phyloP scores from a whole-genome alignment of 805 yeast genomes.

The Millerago galiae region DNA sequence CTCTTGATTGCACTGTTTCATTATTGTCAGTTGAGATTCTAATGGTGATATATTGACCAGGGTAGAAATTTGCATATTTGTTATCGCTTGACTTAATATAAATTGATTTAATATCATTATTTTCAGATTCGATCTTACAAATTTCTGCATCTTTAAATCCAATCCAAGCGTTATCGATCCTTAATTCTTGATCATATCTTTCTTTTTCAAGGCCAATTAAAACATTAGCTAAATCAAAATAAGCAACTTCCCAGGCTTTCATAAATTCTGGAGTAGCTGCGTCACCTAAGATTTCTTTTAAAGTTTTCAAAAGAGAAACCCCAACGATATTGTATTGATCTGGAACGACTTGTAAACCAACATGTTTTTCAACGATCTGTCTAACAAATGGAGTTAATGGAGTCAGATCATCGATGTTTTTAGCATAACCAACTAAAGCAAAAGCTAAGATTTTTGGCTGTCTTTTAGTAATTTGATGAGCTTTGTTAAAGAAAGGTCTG shows the following conservation, averaged over 20 bases:
- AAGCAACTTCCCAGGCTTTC: conserved; percentile 62
- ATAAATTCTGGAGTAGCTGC: conserved; percentile 55
- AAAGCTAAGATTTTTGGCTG: conserved; percentile 64
- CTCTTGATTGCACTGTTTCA: conserved; percentile 42
- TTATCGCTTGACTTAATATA: conserved; percentile 42
- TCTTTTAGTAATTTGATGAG: conserved; percentile 45
- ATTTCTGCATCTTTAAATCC: conserved; percentile 51
- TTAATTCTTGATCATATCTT: conserved; percentile 32
- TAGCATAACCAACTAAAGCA: conserved; percentile 55
- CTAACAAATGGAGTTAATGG: conserved; percentile 48
- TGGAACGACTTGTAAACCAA: conserved; percentile 53
- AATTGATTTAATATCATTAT: conserved; percentile 42
- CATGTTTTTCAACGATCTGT: conserved; percentile 60
- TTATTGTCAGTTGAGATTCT: conserved; percentile 31
- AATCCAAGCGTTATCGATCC: conserved; percentile 41
- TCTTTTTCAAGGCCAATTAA: conserved; percentile 49
- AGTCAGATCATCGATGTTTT: conserved; percentile 51
- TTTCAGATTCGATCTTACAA: conserved; percentile 35
- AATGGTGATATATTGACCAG: conserved; percentile 36
- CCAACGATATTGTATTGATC: conserved; percentile 69
- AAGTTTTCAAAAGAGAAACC: conserved; percentile 43
- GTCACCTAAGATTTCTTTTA: conserved; percentile 47
- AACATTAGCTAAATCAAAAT: conserved; percentile 53
- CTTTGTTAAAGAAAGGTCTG: conserved; percentile 51
- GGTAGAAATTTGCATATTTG: conserved; percentile 26